Base-by-base conservation (phyloP, 306 rosid species). In the Astragalus glycyphyllos region DNA sequence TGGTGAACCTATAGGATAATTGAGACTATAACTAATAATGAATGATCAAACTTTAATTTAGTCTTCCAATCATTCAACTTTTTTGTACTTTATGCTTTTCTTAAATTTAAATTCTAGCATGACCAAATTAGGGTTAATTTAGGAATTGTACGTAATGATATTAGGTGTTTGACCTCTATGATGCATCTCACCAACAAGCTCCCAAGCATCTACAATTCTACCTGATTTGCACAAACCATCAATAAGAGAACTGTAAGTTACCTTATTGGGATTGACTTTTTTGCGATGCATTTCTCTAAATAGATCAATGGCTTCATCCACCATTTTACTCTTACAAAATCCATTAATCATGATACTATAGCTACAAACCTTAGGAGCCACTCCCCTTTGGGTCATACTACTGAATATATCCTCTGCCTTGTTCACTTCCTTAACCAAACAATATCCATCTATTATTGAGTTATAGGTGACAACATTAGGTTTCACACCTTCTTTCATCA, bases 161-260 rank as follows among this genome's bases (percentile, higher is more conserved):
- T 56, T 4, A 5, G 47, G 5, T 4, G 34, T 8, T 26, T 42
- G 45, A 58, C 76, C 67, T 5, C 37, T 45, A 10, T n/a, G 8
- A 11, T 15, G 46, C 67, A 71, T 71, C 66, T 42, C 47, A 45
- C 45, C 35, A 0, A 58, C 2, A 57, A 71, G 57, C 26, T 44
- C 57, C 41, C 11, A 26, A 17, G 34, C 65, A 69, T 41, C 2
- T 0, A 54, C 55, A 23, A 56, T 56, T 69, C 55, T 55, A 3
- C 65, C 74, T 0, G 31, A 55, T 70, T 56, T 70, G 66, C 75
- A 56, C 9, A 70, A 15, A 8, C 75, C 75, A 29, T 57, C 35
- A 65, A 65, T 65, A 45, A 65, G 56, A 29, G 70, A 26, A 29
- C 3, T 57, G 46, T 56, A 56, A 7, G 34, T 71, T 3, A 55